Evolutionary conservation across 1,284 basidiomycete species (phyloP).

Genomic region (Entoloma clypeatum): DNA sequence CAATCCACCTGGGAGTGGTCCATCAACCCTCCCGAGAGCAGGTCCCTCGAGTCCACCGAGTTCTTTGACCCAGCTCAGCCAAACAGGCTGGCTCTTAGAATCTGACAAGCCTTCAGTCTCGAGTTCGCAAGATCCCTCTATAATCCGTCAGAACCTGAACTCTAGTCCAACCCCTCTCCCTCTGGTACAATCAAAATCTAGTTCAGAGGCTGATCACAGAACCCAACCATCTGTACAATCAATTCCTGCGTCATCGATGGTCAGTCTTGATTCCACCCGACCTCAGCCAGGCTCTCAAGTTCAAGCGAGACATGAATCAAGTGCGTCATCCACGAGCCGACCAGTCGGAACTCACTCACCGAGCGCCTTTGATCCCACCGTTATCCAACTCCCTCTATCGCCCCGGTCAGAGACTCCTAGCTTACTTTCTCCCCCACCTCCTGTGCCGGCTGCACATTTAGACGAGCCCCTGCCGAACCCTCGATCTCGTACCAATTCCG

Average conservation of each 20-base stretch:
- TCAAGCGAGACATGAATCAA: conserved; percentile 9
- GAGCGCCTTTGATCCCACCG: not conserved
- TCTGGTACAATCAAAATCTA: conserved; percentile 11
- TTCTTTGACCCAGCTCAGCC: too few relatives aligned
- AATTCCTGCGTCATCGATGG: conserved; percentile 16
- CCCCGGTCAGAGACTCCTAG: not conserved
- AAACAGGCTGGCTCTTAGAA: conserved; percentile 1
- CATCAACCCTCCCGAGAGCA: too few relatives aligned
- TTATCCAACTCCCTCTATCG: not conserved
- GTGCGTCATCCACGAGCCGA: conserved; percentile 1
- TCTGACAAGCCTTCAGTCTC: too few relatives aligned
- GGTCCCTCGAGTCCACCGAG: too few relatives aligned
- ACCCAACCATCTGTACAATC: conserved; percentile 8
- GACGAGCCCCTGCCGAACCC: not conserved
- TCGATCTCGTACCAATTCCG: conserved; percentile 11
- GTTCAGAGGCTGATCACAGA: conserved; percentile 4
- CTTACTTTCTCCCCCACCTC: not conserved
- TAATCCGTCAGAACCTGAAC: conserved; percentile 12
- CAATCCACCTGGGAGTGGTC: conserved; percentile 16
- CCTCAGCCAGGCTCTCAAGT: conserved; percentile 9
- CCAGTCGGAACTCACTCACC: conserved; percentile 2
- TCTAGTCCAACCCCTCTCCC: conserved; percentile 7
- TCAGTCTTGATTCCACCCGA: conserved; percentile 10
- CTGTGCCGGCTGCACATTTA: not conserved
- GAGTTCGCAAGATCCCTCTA: conserved; percentile 1